These are phyloP conservation scores for Nemania serpens DNA, from an alignment of 2,329 filamentous ascomycete genomes.

Conservation along the genomic window DNA sequence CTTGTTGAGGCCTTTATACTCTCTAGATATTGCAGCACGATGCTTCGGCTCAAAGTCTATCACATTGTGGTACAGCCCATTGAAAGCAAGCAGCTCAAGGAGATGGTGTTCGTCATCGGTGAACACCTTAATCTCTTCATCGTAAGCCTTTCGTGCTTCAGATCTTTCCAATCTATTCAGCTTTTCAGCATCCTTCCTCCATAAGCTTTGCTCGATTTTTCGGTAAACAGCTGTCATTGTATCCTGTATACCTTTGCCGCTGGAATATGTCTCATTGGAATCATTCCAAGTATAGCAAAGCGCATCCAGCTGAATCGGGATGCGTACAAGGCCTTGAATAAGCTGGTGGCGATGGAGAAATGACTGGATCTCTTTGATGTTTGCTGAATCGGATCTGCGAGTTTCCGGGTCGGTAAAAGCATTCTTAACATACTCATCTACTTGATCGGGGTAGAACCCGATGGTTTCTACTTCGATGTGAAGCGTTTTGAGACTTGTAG, in stretches of 20 bases:
- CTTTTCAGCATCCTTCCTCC: conserved; percentile 45
- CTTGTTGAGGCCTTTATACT: background rate
- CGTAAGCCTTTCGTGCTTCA: conserved; percentile 1
- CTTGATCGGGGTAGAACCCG: conserved; percentile 46
- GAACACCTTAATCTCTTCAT: conserved; percentile 27
- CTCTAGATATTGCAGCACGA: conserved; percentile 28
- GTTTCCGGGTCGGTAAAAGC: conserved; percentile 25
- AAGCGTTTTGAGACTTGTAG: background rate
- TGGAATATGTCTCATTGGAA: background rate
- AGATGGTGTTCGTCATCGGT: conserved; percentile 33
- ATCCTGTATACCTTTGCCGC: conserved; percentile 16
- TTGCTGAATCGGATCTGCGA: conserved; percentile 17
- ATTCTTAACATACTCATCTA: conserved; percentile 36
- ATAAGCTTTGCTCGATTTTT: conserved; percentile 43
- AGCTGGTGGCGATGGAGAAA: conserved; percentile 43
- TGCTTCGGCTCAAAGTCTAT: conserved; percentile 41
- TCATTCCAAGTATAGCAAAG: conserved; percentile 46
- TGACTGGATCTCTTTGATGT: conserved; percentile 33
- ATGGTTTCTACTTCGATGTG: conserved; percentile 48
- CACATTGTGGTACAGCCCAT: conserved; percentile 41
- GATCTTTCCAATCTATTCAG: conserved; percentile 32
- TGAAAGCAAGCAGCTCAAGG: conserved; percentile 43
- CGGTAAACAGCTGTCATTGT: conserved; percentile 47
- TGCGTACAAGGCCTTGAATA: conserved; percentile 46
- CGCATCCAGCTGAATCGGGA: conserved; percentile 52